Conservation (phyloP, 2,329 filamentous ascomycete species). For the Xylaria sp. region DNA sequence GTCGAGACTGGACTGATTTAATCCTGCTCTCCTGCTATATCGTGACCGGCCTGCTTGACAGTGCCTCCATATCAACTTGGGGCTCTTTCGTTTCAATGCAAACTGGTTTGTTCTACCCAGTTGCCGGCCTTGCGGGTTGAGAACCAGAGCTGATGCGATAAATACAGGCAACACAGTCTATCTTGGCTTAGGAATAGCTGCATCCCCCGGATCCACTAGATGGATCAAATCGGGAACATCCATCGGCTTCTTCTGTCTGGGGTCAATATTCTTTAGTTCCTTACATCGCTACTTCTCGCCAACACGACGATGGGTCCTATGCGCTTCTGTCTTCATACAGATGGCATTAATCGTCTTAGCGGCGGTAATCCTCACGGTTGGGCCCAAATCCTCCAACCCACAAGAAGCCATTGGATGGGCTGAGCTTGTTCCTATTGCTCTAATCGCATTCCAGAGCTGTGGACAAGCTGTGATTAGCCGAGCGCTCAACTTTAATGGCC, state of each 20-base stretch:
- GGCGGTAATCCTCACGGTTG: slow-evolving; percentile 59
- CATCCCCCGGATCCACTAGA: slow-evolving; percentile 58
- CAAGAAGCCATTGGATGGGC: slow-evolving; percentile 58
- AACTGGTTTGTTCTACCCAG: slow-evolving; percentile 59
- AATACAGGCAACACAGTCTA: slow-evolving; percentile 75
- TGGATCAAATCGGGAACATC: slow-evolving; percentile 77
- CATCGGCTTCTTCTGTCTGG: slow-evolving; percentile 72
- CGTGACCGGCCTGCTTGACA: slow-evolving; percentile 79
- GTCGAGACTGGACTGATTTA: slow-evolving; percentile 68
- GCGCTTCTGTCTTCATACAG: slow-evolving; percentile 62
- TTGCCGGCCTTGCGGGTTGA: neutral
- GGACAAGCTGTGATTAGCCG: slow-evolving; percentile 79
- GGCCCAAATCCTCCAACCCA: slow-evolving; percentile 46
- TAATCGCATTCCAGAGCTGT: slow-evolving; percentile 77
- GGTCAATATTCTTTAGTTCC: slow-evolving; percentile 72
- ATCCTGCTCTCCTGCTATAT: slow-evolving; percentile 75
- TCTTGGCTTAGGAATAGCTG: slow-evolving; percentile 73
- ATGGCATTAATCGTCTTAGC: slow-evolving; percentile 55
- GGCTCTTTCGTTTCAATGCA: slow-evolving; percentile 85
- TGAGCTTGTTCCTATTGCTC: slow-evolving; percentile 68
- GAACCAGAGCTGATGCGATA: slow-evolving; percentile 7
- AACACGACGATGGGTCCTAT: slow-evolving; percentile 68
- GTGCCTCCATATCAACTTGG: slow-evolving; percentile 76
- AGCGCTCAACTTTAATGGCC: slow-evolving; percentile 69
- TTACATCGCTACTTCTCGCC: slow-evolving; percentile 69